Conservation (phyloP, 495 filamentous ascomycete species). For the Pyrenula massariospora region DNA sequence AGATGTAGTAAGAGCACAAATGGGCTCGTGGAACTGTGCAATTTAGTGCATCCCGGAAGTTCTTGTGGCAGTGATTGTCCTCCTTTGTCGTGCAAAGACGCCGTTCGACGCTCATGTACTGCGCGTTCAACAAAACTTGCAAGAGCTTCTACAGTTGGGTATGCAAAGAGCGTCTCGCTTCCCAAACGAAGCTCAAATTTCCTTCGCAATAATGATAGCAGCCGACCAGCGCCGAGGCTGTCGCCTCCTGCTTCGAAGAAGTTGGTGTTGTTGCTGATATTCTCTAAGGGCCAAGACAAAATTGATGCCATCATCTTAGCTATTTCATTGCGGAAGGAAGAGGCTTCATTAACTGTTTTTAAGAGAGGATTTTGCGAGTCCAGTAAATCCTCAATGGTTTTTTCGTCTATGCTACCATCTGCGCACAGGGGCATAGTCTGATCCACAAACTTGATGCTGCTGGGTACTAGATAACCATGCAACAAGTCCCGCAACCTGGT, state of each 20-base stretch:
- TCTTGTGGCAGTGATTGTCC: conserved; percentile 1
- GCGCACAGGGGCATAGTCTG: conserved; percentile 14
- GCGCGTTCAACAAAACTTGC: conserved; percentile 12
- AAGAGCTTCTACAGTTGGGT: conserved; percentile 17
- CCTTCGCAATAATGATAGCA: conserved; percentile 25
- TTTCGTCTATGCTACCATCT: conserved; percentile 16
- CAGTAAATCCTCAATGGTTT: conserved; percentile 10
- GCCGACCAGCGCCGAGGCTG: conserved; percentile 27
- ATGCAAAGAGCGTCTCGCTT: conserved; percentile 26
- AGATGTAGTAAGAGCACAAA: conserved; percentile 25
- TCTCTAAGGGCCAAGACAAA: conserved; percentile 10
- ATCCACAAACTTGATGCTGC: conserved; percentile 13
- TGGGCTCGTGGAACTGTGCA: conserved; percentile 26
- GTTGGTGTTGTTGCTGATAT: conserved; percentile 16
- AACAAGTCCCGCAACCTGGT: conserved; percentile 5
- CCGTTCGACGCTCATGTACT: conserved; percentile 1
- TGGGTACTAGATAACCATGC: conserved; percentile 20
- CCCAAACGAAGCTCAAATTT: conserved; percentile 22
- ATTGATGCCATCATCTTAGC: conserved; percentile 17
- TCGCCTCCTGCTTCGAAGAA: conserved; percentile 34
- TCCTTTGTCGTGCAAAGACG: conserved; percentile 4
- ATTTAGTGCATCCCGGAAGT: conserved; percentile 15
- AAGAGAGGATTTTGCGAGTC: conserved; percentile 1
- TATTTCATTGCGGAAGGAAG: conserved; percentile 15
- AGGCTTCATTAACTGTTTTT: conserved; percentile 5